Conservation (phyloP, 495 filamentous ascomycete genomes). For the Penicillium mononematosum region DNA sequence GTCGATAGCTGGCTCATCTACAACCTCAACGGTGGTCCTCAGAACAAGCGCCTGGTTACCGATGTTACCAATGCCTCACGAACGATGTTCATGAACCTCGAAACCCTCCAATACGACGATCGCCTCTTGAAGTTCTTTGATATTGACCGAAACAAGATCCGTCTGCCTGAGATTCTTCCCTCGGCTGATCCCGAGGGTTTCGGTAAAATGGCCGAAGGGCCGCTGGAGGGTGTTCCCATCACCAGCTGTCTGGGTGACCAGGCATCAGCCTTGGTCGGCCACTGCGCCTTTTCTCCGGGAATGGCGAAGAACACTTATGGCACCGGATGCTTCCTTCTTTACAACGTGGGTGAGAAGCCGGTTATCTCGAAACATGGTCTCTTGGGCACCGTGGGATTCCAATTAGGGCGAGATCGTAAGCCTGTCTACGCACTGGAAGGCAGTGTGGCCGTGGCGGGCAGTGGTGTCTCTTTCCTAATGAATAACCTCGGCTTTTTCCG, state of each 20-base stretch:
- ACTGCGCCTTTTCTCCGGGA: constrained; percentile 84
- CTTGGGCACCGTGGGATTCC: constrained; percentile 86
- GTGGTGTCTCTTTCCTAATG: constrained; percentile 85
- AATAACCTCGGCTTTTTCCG: constrained; percentile 86
- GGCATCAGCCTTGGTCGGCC: constrained; percentile 87
- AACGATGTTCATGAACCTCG: constrained; percentile 96
- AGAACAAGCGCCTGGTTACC: constrained; percentile 71
- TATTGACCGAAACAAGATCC: constrained; percentile 70
- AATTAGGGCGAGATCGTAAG: constrained; percentile 57
- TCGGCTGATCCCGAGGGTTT: constrained; percentile 78
- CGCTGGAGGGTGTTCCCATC: constrained; percentile 74
- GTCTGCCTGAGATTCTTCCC: constrained; percentile 80
- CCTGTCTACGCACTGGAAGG: constrained; percentile 92
- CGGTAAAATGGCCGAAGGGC: constrained; percentile 63
- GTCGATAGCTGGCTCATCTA: constrained; percentile 92
- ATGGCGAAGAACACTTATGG: constrained; percentile 96
- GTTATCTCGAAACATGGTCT: constrained; percentile 89
- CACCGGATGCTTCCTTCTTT: constrained; percentile 92
- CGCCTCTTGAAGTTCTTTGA: constrained; percentile 79
- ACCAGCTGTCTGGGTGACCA: constrained; percentile 90
- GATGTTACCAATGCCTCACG: constrained; percentile 90
- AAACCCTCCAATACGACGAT: constrained; percentile 83
- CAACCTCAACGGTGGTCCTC: constrained; percentile 79
- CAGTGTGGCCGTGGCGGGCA: constrained; percentile 86
- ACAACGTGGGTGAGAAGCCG: constrained; percentile 88